Evolutionary conservation across 371 early-diverging fungal genomes (phyloP).

Genomic region (Actinomortierella wolfii): DNA sequence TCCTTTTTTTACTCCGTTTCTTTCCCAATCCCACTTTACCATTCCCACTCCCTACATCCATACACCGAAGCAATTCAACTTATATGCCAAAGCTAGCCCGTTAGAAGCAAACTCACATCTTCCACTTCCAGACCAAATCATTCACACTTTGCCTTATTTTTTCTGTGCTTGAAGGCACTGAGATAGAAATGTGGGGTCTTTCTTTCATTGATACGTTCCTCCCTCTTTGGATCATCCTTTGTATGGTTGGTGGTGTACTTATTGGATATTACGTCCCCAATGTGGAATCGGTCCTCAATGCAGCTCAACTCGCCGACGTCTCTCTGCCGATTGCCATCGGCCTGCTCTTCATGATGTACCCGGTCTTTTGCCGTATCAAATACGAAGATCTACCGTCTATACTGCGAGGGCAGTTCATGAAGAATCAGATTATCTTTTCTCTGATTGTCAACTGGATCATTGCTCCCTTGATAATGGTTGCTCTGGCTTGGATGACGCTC

Average conservation of each 20-base stretch:
- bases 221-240: constrained; percentile 58
- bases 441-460: constrained; percentile 70
- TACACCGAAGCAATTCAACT: too few relatives aligned
- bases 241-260: constrained; percentile 72
- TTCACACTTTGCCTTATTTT: too few relatives aligned
- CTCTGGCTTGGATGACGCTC: constrained; percentile 72
- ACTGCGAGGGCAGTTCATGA: constrained; percentile 46
- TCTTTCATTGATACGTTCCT: constrained; percentile 58
- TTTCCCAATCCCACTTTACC: too few relatives aligned
- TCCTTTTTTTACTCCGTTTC: too few relatives aligned
- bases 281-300: constrained; percentile 56
- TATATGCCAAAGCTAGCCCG: too few relatives aligned
- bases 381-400: constrained; percentile 58
- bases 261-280: constrained; percentile 69
- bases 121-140: too few relatives aligned
- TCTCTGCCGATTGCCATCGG: constrained; percentile 73
- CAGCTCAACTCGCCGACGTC: constrained; percentile 65
- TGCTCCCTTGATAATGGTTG: constrained; percentile 74
- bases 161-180: too few relatives aligned
- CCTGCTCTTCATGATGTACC: constrained; percentile 75
- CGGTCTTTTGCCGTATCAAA: constrained; percentile 71
- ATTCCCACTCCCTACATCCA: too few relatives aligned
- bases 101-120: too few relatives aligned
- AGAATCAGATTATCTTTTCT: constrained; percentile 58
- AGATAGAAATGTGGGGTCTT: constrained; percentile 20